Conservation (phyloP, 257 asterid species). For the Gynochthodes officinalis region DNA sequence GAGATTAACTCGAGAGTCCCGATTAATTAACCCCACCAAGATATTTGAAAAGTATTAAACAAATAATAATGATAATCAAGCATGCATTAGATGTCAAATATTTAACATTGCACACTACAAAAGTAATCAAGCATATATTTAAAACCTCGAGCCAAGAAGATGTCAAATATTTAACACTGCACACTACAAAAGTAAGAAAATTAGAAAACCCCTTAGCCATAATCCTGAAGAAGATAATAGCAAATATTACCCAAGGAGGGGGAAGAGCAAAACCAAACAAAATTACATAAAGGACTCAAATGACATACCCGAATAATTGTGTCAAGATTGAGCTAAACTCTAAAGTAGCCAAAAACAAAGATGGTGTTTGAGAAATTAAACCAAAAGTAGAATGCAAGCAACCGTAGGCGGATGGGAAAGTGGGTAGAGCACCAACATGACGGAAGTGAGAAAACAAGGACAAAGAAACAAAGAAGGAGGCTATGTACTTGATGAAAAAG, state of each 20-base stretch:
- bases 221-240: background rate
- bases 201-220: no score
- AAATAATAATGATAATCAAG: no score
- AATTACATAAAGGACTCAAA: background rate
- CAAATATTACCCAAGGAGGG: no score
- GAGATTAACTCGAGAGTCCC: no score
- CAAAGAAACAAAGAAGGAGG: background rate
- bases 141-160: background rate
- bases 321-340: constrained; percentile 13
- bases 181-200: background rate
- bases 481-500: no score
- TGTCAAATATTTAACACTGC: background rate
- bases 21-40: no score
- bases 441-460: constrained; percentile 4
- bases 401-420: background rate
- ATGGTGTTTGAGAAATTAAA: constrained; percentile 1
- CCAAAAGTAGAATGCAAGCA: background rate
- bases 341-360: constrained; percentile 19
- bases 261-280: no score
- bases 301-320: constrained; percentile 35
- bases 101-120: no score
- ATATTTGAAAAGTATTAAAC: no score
- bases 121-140: background rate
- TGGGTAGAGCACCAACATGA: background rate
- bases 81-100: no score